Evolutionary conservation across 805 yeast genomes (phyloP), one percentile per base, ranked within the genome.

Genomic region (Barnettozyma sucrosica): DNA sequence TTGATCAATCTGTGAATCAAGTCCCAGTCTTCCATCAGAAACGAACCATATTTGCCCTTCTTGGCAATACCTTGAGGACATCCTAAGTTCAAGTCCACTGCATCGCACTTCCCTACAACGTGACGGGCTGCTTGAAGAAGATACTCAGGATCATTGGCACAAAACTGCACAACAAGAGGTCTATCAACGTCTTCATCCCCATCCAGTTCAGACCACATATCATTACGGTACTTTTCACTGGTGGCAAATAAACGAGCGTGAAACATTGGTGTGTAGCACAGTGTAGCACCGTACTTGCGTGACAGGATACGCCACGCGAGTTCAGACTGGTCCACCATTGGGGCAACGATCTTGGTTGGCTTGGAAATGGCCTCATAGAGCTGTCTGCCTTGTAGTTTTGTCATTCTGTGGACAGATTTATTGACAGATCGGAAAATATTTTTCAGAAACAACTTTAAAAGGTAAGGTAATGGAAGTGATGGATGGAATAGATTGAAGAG

Each of bases 11-110:
- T 75, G 58, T 80, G 74, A 14, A 93, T 81, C 47, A 92, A 68
- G 20, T 79, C 87, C 98, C 98, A 93, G 59, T 93, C 97, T 48
- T 93, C 99, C 97, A 90, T 92, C 46, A 93, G 68, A 57, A 90
- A 93, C 0, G 98, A 83, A 1, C 99, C 99, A 63, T 93, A 93
- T 53, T 87, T 84, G 0, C 99, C 99, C 65, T 88, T 87, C 53
- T 76, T 78, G 0, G 99, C 99, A 51, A 93, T 93, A 1, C 97
- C 97, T 66, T 93, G 99, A 0, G 99, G 99, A 66, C 99, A 93
- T 0, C 99, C 99, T 49, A 93, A 72, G 60, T 93, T 93, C 55
- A 93, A 74, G 66, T 93, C 99, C 23, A 93, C 95, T 0, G 97
- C 99, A 68, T 92, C 98, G 66, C 98, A 92, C 51, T 79, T 74